Conservation (phyloP, 192 early-diverging fungal genomes). For the Coemansia sp. region DNA sequence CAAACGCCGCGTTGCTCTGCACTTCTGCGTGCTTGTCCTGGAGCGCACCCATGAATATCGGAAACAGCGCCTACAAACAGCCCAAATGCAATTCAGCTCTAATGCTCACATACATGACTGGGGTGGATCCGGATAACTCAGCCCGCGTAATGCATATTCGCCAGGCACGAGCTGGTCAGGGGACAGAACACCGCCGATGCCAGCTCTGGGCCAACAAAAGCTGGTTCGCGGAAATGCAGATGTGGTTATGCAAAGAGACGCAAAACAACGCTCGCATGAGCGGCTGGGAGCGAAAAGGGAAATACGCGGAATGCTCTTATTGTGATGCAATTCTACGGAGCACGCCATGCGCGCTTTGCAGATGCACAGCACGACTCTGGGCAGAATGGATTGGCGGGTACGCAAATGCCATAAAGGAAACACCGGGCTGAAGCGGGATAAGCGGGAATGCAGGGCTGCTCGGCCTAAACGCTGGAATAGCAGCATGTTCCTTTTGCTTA, state of each 20-base stretch:
- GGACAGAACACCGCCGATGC: too few species aligned
- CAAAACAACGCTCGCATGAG: not conserved
- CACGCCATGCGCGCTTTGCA: conserved; percentile 15
- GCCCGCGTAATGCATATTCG: too few species aligned
- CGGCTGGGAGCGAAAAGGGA: not conserved
- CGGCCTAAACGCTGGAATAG: not conserved
- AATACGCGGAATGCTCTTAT: not conserved
- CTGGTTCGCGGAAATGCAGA: not conserved
- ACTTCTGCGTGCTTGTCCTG: conserved; percentile 79
- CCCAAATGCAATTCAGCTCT: not conserved
- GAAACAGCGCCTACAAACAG: conserved; percentile 58
- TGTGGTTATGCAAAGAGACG: not conserved
- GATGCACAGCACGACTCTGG: conserved; percentile 3
- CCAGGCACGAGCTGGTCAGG: too few species aligned
- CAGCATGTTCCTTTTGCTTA: not conserved
- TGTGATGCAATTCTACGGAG: conserved; percentile 12
- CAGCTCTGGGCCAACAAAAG: not conserved
- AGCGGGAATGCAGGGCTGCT: conserved; percentile 12
- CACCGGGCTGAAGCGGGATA: not conserved
- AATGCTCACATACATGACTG: not conserved
- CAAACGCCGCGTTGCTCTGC: conserved; percentile 83
- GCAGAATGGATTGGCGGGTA: not conserved
- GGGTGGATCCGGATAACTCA: too few species aligned
- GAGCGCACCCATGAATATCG: conserved; percentile 70
- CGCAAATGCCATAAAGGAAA: too few species aligned